Percentiles rank a stretch among this genome's conserved stretches.
Evolutionary conservation across 2,329 filamentous ascomycete genomes (phyloP).

Genomic region (Aureobasidium pullulans): DNA sequence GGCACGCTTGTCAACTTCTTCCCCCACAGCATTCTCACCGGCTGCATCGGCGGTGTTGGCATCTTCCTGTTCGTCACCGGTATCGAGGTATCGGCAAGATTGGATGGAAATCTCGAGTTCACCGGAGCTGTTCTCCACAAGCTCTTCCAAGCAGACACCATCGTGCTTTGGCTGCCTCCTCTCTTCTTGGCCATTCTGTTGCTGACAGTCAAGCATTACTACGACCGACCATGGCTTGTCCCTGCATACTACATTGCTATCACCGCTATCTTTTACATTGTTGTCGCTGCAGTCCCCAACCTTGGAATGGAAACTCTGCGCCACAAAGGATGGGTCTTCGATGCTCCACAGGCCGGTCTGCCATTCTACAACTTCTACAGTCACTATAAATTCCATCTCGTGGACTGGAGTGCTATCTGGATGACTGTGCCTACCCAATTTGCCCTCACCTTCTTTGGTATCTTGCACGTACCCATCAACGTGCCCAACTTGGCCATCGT

Average conservation of each 20-base stretch:
- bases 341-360: slow-evolving; percentile 72
- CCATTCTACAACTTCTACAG: slow-evolving; percentile 99
- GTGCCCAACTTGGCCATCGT: slow-evolving; percentile 88
- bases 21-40: slow-evolving; percentile 89
- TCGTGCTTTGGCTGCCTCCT: slow-evolving; percentile 77
- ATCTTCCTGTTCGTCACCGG: slow-evolving; percentile 91
- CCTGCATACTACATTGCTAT: slow-evolving; percentile 79
- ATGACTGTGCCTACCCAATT: slow-evolving; percentile 91
- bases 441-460: slow-evolving; percentile 92
- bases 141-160: slow-evolving; percentile 64
- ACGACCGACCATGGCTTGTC: slow-evolving; percentile 76
- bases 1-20: slow-evolving; percentile 96
- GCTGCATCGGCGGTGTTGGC: slow-evolving; percentile 93
- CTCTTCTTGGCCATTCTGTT: slow-evolving; percentile 68
- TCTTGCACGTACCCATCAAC: slow-evolving; percentile 96
- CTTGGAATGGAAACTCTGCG: slow-evolving; percentile 63
- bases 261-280: slow-evolving; percentile 68
- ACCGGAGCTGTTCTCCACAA: slow-evolving; percentile 67
- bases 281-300: slow-evolving; percentile 61
- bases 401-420: slow-evolving; percentile 76
- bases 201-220: slow-evolving; percentile 66
- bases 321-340: slow-evolving; percentile 80
- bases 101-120: slow-evolving; percentile 80
- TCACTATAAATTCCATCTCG: slow-evolving; percentile 58
- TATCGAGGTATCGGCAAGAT: slow-evolving; percentile 82